phyloP scores from a whole-genome alignment of 139 green algal genomes.

The Chlamydomonas asymmetrica region DNA sequence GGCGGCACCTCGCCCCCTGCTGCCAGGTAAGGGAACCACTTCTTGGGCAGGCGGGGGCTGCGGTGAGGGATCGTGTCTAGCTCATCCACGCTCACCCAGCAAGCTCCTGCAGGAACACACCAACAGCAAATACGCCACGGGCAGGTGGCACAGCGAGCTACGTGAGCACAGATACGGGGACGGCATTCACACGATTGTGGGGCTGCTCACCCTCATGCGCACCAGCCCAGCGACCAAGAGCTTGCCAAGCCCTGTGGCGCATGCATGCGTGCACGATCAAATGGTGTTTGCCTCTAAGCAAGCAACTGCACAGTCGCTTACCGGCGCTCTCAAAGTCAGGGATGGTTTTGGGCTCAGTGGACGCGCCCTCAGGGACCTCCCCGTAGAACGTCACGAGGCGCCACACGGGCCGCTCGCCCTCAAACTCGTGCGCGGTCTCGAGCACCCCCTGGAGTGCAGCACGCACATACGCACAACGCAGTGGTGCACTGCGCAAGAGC shows the following conservation, averaged over 20 bases:
- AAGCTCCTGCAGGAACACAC: not conserved
- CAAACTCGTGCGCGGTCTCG: not conserved
- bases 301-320: not conserved
- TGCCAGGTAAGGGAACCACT: too few species aligned
- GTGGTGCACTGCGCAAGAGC: too few species aligned
- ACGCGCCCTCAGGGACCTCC: too few species aligned
- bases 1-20: too few species aligned
- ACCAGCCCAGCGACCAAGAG: not conserved
- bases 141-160: not conserved
- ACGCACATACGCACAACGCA: too few species aligned
- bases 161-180: not conserved
- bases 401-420: not conserved
- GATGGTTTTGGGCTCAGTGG: slow-evolving; percentile 1
- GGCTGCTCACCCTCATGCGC: too few species aligned
- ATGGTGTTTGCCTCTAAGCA: not conserved
- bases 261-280: not conserved
- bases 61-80: not conserved
- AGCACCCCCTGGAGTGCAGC: not conserved
- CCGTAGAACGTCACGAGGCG: too few species aligned
- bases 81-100: slow-evolving; percentile 8
- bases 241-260: not conserved
- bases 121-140: not conserved
- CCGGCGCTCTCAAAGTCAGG: slow-evolving; percentile 12
- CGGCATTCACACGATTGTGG: not conserved
- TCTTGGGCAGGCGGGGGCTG: too few species aligned